Evolutionary conservation across 78 protist species (phyloP), one percentile per base, ranked within the genome.

Genomic region (Pirum gemmata): DNA sequence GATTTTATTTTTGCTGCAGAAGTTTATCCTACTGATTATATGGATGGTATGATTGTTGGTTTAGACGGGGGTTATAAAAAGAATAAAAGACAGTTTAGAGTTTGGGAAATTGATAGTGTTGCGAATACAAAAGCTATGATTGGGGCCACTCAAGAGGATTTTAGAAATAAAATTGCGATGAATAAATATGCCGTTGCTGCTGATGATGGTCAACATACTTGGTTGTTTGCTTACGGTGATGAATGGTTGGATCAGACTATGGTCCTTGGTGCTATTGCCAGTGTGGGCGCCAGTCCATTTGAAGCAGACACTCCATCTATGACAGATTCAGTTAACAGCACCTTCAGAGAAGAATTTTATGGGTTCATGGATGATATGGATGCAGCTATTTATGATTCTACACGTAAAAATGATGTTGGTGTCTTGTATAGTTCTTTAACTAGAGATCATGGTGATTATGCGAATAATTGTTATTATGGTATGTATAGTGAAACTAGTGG

Each of bases 161-260:
- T 82, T 18, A 41, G 86, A 37, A 0, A 33, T 39, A 82, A 82
- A 39, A 82, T 82, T 36, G 86, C 86, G 25, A 31, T 82, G 36
- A 82, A 82, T 61, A 82, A 82, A 61, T 82, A 82, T 61, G 86
- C 86, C 5, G 35, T 41, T 0, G 86, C 86, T 35, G 86, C 86
- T 39, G 86, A 82, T 35, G 18, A 61, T 39, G 86, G 61, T 31
- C 41, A 41, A 35, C 86, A 41, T 21, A 33, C 86, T 31, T 82
- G 86, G 86, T 41, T 82, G 18, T 82, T 82, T 82, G 38, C 86
- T 5, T 82, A 82, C 18, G 86, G 86, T 21, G n/a, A 82, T 61
- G n/a, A 21, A 26, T n/a, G 34, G 18, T 61, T 82, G 13, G 86
- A 82, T 39, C 0, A n/a, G 5, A 73, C 73, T 18, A 8, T 82